These are phyloP conservation scores for Tephrocybe sp. DNA, from an alignment of 768 basidiomycete species.

Conservation along the genomic window DNA sequence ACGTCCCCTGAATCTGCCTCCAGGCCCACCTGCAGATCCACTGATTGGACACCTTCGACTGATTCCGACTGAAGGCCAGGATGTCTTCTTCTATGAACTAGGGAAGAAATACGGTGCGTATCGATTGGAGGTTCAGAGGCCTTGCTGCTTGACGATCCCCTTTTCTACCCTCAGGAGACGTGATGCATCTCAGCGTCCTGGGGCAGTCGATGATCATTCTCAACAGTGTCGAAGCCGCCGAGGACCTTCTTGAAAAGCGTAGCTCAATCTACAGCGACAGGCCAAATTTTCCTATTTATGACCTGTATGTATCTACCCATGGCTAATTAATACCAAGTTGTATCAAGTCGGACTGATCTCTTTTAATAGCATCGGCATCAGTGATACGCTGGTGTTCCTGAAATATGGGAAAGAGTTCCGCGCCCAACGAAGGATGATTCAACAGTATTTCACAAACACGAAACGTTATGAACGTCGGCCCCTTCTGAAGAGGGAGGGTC, in stretches of 20 bases:
- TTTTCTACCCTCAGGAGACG: neutral
- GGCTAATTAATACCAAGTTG: neutral
- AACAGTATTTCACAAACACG: constrained; percentile 19
- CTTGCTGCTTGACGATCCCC: neutral
- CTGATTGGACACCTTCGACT: constrained; percentile 35
- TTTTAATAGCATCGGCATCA: constrained; percentile 13
- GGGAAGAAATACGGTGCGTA: constrained; percentile 32
- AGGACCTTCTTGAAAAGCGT: constrained; percentile 25
- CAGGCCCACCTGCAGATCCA: constrained; percentile 35
- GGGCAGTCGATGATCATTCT: constrained; percentile 24
- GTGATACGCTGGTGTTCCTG: constrained; percentile 15
- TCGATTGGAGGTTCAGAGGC: neutral
- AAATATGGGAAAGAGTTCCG: constrained; percentile 23
- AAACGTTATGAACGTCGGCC: constrained; percentile 22
- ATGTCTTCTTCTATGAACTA: constrained; percentile 29
- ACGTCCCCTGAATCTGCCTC: too few species aligned
- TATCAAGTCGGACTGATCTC: neutral
- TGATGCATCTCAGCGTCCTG: constrained; percentile 13
- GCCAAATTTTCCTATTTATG: constrained; percentile 14
- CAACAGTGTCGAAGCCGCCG: constrained; percentile 22
- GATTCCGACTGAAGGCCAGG: constrained; percentile 27
- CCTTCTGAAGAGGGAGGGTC: constrained; percentile 29
- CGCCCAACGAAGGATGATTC: constrained; percentile 19
- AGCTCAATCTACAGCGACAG: constrained; percentile 25
- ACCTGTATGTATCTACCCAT: constrained; percentile 12